These are phyloP conservation scores for Aspergillus campestris DNA, from an alignment of 495 filamentous ascomycete species.

Conservation along the genomic window DNA sequence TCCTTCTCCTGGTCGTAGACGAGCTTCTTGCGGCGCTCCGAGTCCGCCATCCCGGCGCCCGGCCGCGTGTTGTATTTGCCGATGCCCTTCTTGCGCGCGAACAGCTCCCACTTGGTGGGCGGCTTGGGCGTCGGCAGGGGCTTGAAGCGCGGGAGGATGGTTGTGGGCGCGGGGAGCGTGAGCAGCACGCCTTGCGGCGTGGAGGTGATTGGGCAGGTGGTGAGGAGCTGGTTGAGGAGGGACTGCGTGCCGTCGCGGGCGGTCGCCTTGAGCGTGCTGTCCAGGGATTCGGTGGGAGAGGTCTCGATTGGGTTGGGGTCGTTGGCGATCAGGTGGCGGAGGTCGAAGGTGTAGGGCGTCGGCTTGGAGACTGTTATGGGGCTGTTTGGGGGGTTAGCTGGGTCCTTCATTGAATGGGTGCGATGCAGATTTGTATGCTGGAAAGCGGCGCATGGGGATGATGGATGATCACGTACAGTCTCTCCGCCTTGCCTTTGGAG, in stretches of 20 bases:
- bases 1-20: slow-evolving; percentile 76
- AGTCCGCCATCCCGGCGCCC: slow-evolving; percentile 34
- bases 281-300: slow-evolving; percentile 25
- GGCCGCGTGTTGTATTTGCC: slow-evolving; percentile 40
- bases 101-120: slow-evolving; percentile 87
- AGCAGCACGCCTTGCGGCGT: slow-evolving; percentile 61
- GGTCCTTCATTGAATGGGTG: slow-evolving; percentile 2
- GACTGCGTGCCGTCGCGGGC: slow-evolving; percentile 83
- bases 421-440: background rate
- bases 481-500: slow-evolving; percentile 29
- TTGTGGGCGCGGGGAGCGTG: slow-evolving; percentile 59
- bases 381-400: slow-evolving; percentile 15
- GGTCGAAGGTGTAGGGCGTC: slow-evolving; percentile 85
- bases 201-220: slow-evolving; percentile 67
- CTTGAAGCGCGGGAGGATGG: slow-evolving; percentile 78
- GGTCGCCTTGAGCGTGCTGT: slow-evolving; percentile 48
- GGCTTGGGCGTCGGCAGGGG: slow-evolving; percentile 70
- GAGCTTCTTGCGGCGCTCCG: slow-evolving; percentile 67
- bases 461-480: slow-evolving; percentile 26
- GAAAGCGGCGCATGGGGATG: background rate
- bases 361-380: slow-evolving; percentile 67
- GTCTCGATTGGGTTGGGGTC: slow-evolving; percentile 73
- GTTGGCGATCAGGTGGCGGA: slow-evolving; percentile 71
- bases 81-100: slow-evolving; percentile 94
- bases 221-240: slow-evolving; percentile 83